A percentile compares a stretch with the other conserved stretches of the same genome.
Conservation (phyloP, 352 stramenopile species). For the Globisporangium canariense region DNA sequence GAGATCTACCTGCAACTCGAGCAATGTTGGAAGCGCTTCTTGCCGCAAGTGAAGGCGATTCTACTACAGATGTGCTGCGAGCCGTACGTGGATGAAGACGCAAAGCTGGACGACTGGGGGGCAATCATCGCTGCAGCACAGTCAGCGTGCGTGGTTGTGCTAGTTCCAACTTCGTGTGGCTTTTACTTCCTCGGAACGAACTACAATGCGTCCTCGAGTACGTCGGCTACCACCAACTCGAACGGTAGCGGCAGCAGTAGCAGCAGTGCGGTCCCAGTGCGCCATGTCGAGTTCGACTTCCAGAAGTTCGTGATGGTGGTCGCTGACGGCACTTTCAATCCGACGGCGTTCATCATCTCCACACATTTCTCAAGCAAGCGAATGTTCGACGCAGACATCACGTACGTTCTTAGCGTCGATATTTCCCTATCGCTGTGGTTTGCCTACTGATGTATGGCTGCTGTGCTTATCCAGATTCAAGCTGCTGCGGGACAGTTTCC, state of each 20-base stretch:
- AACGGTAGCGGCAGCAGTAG: conserved; percentile 5
- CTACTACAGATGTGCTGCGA: conserved; percentile 60
- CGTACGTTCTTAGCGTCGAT: conserved; percentile 19
- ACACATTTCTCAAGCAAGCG: conserved; percentile 42
- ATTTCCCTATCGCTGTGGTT: not conserved
- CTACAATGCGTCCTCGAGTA: conserved; percentile 1
- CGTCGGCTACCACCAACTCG: not conserved
- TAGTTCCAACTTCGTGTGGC: conserved; percentile 37
- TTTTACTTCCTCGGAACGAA: conserved; percentile 51
- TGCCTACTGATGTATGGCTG: too few relatives aligned
- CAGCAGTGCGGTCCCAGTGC: conserved; percentile 24
- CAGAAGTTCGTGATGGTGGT: conserved; percentile 38
- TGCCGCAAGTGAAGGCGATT: conserved; percentile 56
- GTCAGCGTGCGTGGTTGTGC: conserved; percentile 31
- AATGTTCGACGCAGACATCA: conserved; percentile 35
- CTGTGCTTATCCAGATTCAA: conserved; percentile 27
- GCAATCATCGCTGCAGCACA: conserved; percentile 14
- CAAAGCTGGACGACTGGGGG: conserved; percentile 42
- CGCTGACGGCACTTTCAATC: conserved; percentile 49
- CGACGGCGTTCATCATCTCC: conserved; percentile 34
- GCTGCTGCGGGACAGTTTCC: conserved; percentile 55
- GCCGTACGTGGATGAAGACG: conserved; percentile 39
- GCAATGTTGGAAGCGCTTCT: conserved; percentile 52
- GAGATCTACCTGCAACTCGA: conserved; percentile 40
- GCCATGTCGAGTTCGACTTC: conserved; percentile 67